Conservation (phyloP, 257 asterid genomes). For the Solanum gracilifrons region DNA sequence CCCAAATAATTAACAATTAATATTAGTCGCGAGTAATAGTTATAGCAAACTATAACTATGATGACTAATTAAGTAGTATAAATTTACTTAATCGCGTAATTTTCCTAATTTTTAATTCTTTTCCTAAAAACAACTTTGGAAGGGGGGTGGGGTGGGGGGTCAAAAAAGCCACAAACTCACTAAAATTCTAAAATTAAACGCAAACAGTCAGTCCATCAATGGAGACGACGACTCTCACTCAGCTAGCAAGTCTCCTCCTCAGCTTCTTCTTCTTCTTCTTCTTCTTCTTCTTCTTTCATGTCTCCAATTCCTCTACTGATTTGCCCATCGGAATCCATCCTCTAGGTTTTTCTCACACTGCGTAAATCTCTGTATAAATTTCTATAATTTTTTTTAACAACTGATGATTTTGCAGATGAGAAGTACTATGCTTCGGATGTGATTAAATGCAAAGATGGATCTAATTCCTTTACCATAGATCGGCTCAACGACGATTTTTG, state of each 20-base stretch:
- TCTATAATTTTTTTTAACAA: background rate
- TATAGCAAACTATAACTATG: no score
- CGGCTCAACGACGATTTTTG: slow-evolving; percentile 80
- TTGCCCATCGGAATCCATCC: slow-evolving; percentile 64
- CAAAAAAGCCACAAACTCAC: background rate
- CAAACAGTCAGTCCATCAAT: background rate
- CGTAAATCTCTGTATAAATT: background rate
- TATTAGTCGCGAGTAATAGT: no score
- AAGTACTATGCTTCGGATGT: slow-evolving; percentile 44
- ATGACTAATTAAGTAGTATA: no score
- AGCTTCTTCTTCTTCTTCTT: background rate
- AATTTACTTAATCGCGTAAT: no score
- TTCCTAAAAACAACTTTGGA: background rate
- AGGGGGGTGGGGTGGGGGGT: background rate
- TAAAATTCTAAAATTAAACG: background rate
- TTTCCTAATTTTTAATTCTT: no score
- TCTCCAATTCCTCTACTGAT: slow-evolving; percentile 25
- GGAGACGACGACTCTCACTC: slow-evolving; percentile 4
- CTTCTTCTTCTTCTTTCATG: background rate
- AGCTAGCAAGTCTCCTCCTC: background rate
- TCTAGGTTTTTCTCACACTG: slow-evolving; percentile 31
- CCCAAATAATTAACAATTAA: no score
- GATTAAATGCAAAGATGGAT: slow-evolving; percentile 79
- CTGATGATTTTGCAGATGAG: slow-evolving; percentile 41
- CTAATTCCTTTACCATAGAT: slow-evolving; percentile 56